Conservation (phyloP, 352 stramenopile species). For the Plasmopara halstedii region DNA sequence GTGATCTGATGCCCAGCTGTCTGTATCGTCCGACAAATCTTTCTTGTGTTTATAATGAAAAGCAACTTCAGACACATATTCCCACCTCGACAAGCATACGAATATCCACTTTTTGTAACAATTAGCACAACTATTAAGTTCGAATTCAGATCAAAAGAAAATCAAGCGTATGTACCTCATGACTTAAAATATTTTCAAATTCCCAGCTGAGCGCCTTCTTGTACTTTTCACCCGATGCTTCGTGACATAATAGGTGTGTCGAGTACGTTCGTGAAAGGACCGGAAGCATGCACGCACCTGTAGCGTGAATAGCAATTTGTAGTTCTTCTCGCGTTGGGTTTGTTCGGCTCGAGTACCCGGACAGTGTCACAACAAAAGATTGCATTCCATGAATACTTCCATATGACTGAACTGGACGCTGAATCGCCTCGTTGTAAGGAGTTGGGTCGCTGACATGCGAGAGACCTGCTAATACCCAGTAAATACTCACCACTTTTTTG, state of each 20-base stretch:
- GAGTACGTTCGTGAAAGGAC: constrained; percentile 77
- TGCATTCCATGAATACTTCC: constrained; percentile 73
- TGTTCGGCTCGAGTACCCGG: constrained; percentile 71
- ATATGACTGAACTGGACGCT: constrained; percentile 52
- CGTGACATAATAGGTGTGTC: constrained; percentile 73
- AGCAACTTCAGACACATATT: constrained; percentile 42
- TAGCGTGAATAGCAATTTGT: constrained; percentile 75
- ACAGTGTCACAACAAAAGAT: constrained; percentile 75
- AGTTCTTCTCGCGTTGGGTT: constrained; percentile 72
- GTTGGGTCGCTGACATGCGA: constrained; percentile 24
- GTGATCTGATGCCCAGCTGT: constrained; percentile 15
- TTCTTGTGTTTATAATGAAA: constrained; percentile 37
- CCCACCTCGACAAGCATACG: constrained; percentile 57
- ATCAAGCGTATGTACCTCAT: constrained; percentile 43
- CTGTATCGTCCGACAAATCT: constrained; percentile 12
- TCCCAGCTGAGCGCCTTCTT: constrained; percentile 78
- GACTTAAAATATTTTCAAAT: constrained; percentile 71
- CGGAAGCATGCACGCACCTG: constrained; percentile 76
- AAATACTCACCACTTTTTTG: constrained; percentile 74
- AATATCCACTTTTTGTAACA: constrained; percentile 58
- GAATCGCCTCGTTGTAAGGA: constrained; percentile 40
- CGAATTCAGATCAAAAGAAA: not conserved
- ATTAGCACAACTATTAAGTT: constrained; percentile 3
- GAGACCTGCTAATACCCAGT: constrained; percentile 63
- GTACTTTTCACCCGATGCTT: constrained; percentile 77